phyloP scores from a whole-genome alignment of 768 basidiomycete genomes.

The Boletus tylopilopsis region DNA sequence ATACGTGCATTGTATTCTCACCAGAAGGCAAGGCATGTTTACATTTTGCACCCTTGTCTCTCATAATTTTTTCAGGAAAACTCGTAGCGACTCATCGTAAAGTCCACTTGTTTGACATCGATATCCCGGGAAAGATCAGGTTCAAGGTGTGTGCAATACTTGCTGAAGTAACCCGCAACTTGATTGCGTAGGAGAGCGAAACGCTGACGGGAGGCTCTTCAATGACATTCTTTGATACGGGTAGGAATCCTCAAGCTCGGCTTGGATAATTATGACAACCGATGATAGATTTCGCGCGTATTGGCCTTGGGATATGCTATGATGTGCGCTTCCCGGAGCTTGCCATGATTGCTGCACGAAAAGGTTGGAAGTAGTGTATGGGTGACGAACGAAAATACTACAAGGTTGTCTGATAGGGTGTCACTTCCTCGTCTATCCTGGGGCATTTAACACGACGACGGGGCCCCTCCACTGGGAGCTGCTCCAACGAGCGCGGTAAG shows the following conservation, averaged over 20 bases:
- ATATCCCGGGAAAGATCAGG: conserved; percentile 88
- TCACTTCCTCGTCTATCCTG: conserved; percentile 86
- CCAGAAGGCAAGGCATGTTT: conserved; percentile 52
- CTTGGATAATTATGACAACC: background rate
- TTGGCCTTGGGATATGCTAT: conserved; percentile 96
- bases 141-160: conserved; percentile 62
- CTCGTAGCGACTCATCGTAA: conserved; percentile 89
- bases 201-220: conserved; percentile 73
- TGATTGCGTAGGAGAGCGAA: conserved; percentile 70
- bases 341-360: conserved; percentile 83
- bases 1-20: conserved; percentile 89
- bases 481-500: conserved; percentile 77
- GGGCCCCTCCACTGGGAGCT: conserved; percentile 97
- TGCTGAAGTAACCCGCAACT: background rate
- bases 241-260: conserved; percentile 35
- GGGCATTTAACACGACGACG: conserved; percentile 94
- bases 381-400: background rate
- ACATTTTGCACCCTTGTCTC: background rate
- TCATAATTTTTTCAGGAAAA: conserved; percentile 51
- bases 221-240: conserved; percentile 83
- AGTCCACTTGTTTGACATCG: conserved; percentile 96
- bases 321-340: conserved; percentile 95
- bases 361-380: conserved; percentile 46
- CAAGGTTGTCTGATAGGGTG: conserved; percentile 51
- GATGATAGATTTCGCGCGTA: conserved; percentile 83